Evolutionary conservation across 202 grass and related monocot genomes (phyloP).

Genomic region (Bolboschoenoplectus hybrid): DNA sequence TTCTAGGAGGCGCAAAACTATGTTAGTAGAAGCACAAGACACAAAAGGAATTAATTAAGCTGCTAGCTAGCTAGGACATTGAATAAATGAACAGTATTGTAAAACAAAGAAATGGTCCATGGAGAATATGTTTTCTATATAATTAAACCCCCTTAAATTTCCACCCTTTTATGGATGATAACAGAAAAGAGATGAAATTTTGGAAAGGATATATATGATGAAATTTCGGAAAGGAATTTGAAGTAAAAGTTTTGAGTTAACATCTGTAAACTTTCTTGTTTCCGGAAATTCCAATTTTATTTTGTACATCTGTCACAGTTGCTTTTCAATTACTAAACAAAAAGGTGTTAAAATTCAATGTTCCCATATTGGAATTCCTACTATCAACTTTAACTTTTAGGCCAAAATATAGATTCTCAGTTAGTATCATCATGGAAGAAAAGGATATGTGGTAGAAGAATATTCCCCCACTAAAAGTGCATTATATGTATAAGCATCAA

Average conservation of each 20-base stretch:
- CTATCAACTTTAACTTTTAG: neutral
- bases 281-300: neutral
- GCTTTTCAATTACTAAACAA: slow-evolving; percentile 9
- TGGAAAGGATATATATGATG: neutral
- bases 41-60: neutral
- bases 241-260: neutral
- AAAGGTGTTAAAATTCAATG: neutral
- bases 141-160: neutral
- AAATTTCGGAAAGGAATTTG: neutral
- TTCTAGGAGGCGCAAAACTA: slow-evolving; percentile 30
- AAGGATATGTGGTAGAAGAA: neutral
- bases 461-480: neutral
- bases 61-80: neutral
- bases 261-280: neutral
- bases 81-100: neutral
- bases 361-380: neutral
- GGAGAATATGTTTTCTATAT: neutral
- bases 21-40: neutral
- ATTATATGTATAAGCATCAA: neutral
- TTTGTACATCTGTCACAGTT: neutral
- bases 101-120: neutral
- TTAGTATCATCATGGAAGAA: neutral
- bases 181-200: neutral
- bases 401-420: neutral
- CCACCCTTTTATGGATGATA: neutral